phyloP scores from a whole-genome alignment of 2,329 filamentous ascomycete genomes.

The Colletotrichum sp. region DNA sequence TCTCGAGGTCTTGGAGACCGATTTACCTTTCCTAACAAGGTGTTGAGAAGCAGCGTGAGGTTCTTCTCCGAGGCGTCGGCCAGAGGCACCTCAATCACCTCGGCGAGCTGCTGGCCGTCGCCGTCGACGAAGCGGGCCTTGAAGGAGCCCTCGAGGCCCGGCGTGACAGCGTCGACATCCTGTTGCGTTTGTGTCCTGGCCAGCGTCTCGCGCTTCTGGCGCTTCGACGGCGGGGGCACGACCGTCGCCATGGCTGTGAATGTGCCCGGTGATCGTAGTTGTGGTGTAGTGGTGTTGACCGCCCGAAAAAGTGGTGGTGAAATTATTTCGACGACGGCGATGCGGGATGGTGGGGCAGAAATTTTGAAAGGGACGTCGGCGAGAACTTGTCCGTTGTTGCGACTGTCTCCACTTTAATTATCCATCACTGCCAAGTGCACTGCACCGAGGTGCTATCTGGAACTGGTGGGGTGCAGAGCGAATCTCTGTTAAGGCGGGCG shows the following conservation, averaged over 20 bases:
- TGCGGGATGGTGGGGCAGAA: slow-evolving; percentile 22
- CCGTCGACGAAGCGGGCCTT: slow-evolving; percentile 89
- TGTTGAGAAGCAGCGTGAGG: slow-evolving; percentile 85
- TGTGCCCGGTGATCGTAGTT: neutral
- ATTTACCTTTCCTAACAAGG: slow-evolving; percentile 73
- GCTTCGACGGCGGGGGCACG: slow-evolving; percentile 84
- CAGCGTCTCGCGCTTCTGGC: slow-evolving; percentile 78
- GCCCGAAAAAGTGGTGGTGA: neutral
- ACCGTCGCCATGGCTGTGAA: slow-evolving; percentile 74
- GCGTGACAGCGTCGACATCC: slow-evolving; percentile 71
- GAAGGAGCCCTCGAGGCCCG: slow-evolving; percentile 75
- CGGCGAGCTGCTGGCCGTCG: slow-evolving; percentile 72
- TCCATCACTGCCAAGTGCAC: neutral
- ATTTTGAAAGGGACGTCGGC: slow-evolving; percentile 14
- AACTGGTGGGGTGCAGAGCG: neutral
- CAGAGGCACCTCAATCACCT: slow-evolving; percentile 77
- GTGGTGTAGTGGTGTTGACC: neutral
- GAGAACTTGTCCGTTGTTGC: slow-evolving; percentile 10
- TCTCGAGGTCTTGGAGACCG: too few species aligned
- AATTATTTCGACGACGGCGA: slow-evolving; percentile 17
- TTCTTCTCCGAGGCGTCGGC: slow-evolving; percentile 89
- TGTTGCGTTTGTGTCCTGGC: slow-evolving; percentile 78
- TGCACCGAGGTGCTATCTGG: neutral
- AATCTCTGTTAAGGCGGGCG: slow-evolving; percentile 7
- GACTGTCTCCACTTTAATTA: neutral